These are phyloP conservation scores for Gentiana macrophylla DNA, from an alignment of 257 asterid species.

Conservation along the genomic window DNA sequence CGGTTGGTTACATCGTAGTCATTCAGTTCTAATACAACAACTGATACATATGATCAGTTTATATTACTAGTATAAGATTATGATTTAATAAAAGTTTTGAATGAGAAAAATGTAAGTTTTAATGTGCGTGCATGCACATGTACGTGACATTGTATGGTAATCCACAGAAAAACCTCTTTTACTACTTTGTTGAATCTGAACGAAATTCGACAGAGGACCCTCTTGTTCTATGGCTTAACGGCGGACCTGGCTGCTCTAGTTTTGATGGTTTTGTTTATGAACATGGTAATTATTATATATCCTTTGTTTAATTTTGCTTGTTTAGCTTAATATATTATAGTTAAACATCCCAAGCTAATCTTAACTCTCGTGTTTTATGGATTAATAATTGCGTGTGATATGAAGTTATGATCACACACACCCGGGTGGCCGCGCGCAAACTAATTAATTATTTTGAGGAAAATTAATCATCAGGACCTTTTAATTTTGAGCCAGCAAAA, in stretches of 20 bases:
- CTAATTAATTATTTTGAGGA: too few species aligned
- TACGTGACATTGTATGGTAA: constrained; percentile 24
- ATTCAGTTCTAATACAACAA: too few species aligned
- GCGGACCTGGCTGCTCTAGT: constrained; percentile 67
- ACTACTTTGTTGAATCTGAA: constrained; percentile 50
- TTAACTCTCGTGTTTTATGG: not conserved
- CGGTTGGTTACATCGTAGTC: too few species aligned
- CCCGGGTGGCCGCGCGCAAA: too few species aligned
- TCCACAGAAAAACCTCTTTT: constrained; percentile 38
- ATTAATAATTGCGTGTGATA: not conserved
- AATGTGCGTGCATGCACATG: constrained; percentile 10
- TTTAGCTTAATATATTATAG: not conserved
- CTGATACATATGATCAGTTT: too few species aligned
- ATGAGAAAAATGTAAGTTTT: too few species aligned
- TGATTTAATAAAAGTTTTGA: too few species aligned
- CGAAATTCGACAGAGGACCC: constrained; percentile 36
- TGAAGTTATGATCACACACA: too few species aligned
- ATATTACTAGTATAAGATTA: too few species aligned
- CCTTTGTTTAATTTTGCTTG: too few species aligned
- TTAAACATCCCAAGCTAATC: too few species aligned
- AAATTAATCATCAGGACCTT: constrained; percentile 36
- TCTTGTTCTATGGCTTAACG: constrained; percentile 56
- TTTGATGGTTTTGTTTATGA: constrained; percentile 65
- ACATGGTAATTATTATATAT: constrained; percentile 26
- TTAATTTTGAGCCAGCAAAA: constrained; percentile 38